Evolutionary conservation across 441 rosid species (phyloP).

Genomic region (Hypseocharis bilobata): DNA sequence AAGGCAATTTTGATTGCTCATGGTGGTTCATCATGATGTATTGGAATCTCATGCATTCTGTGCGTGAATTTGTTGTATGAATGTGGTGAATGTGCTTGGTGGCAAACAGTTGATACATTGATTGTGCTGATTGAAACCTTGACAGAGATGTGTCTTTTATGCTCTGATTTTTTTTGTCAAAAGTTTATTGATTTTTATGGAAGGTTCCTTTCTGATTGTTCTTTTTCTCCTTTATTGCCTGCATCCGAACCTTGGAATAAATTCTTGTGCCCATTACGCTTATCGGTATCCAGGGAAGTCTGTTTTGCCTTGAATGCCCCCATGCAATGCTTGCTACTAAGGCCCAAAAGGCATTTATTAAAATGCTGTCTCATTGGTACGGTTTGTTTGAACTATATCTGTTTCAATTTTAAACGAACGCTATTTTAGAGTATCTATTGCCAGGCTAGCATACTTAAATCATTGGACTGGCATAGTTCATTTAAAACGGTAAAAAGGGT

Average conservation of each 20-base stretch:
- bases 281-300: conserved; percentile 33
- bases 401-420: neutral
- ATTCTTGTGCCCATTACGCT: conserved; percentile 47
- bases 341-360: conserved; percentile 30
- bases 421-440: neutral
- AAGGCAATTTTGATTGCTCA: conserved; percentile 19
- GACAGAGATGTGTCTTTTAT: conserved; percentile 38
- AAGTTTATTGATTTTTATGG: conserved; percentile 30
- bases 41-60: conserved; percentile 38
- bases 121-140: conserved; percentile 43
- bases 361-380: conserved; percentile 17
- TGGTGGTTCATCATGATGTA: conserved; percentile 28
- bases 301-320: conserved; percentile 39
- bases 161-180: conserved; percentile 27
- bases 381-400: conserved; percentile 15
- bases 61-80: conserved; percentile 36
- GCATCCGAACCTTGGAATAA: conserved; percentile 42
- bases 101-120: conserved; percentile 38
- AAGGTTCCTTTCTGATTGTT: conserved; percentile 25
- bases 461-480: neutral
- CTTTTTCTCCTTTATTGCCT: conserved; percentile 23
- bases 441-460: conserved; percentile 16
- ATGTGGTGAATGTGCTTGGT: conserved; percentile 41
- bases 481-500: neutral
- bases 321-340: conserved; percentile 23